Base-by-base conservation (phyloP, 2,329 filamentous ascomycete genomes). In the Lecanicillium sp. region DNA sequence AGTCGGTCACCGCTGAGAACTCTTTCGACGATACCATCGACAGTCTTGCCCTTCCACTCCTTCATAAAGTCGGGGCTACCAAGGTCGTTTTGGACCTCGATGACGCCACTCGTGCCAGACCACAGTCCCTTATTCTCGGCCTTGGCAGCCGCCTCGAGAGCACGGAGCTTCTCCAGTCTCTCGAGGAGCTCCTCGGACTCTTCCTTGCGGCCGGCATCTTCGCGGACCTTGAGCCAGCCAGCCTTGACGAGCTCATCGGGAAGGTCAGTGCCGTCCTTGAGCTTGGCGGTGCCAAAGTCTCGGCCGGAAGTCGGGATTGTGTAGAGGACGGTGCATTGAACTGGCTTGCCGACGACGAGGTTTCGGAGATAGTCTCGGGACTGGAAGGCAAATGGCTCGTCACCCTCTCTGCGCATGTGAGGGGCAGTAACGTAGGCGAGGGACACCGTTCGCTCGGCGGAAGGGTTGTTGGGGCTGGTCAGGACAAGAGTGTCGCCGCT, bases 401-500 rank as follows among this genome's bases (percentile, higher is more conserved):
- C 90, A 42, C 86, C 88, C 51, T 96, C 89, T 62, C 87, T 82
- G 66, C 75, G 82, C 60, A 96, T 61, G 57, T 89, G 81, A 4
- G 92, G 92, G 36, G 89, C 88, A 43, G 82, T 84, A 50, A 97
- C 88, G 65, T 88, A 97, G 53, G 92, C 92, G 48, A 98, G 72
- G 56, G 88, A 94, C 53, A 98, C 74, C 37, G 76, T 86, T 54
- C 87, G 84, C 68, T 97, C 92, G 61, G 83, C 78, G 48, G 78
- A 73, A 27, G 85, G 83, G 59, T 94, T 89, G 62, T 81, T 82
- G 57, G 86, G 73, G 63, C 85, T 87, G 52, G 82, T 79, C 55
- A 97, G 70, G 48, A 97, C 71, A 52, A 97, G 67, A 19, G 89
- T 95, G 70, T 97, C 92, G 55, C 92, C 92, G 56, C 89, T 96